Evolutionary conservation across 1,139 yeast species (phyloP).

Genomic region (Taphrina sp.): DNA sequence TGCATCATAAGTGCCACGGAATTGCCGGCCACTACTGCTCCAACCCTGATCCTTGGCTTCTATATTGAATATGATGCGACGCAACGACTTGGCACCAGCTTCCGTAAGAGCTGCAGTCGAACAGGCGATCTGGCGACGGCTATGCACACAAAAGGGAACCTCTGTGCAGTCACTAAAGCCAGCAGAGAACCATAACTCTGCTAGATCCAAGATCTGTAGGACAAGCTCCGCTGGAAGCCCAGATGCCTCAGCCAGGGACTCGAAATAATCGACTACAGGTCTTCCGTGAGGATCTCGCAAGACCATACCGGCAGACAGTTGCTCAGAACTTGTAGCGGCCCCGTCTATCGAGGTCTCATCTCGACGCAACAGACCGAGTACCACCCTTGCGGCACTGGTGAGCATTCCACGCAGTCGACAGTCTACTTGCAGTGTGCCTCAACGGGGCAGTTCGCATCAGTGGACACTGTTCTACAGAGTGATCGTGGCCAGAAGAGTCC

Average conservation of each 20-base stretch:
- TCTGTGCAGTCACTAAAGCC: not conserved
- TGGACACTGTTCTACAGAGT: too few relatives aligned
- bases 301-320: too few relatives aligned
- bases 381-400: too few relatives aligned
- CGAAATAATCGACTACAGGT: not conserved
- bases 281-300: not conserved
- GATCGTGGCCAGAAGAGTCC: too few relatives aligned
- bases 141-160: not conserved
- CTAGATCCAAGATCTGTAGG: constrained; percentile 4
- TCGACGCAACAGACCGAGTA: too few relatives aligned
- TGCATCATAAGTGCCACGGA: constrained; percentile 10
- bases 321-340: too few relatives aligned
- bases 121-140: not conserved
- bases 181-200: constrained; percentile 1
- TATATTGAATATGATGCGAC: constrained; percentile 2
- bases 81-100: not conserved
- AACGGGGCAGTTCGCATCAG: too few relatives aligned
- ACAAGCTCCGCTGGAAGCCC: constrained; percentile 4
- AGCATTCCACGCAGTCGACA: too few relatives aligned
- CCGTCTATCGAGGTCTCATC: too few relatives aligned
- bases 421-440: too few relatives aligned
- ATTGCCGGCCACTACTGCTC: not conserved
- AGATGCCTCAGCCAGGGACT: not conserved
- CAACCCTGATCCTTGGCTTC: constrained; percentile 24
- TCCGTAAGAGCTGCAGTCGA: not conserved